phyloP scores from a whole-genome alignment of 2,329 filamentous ascomycete genomes.

The Botrytis elliptica region DNA sequence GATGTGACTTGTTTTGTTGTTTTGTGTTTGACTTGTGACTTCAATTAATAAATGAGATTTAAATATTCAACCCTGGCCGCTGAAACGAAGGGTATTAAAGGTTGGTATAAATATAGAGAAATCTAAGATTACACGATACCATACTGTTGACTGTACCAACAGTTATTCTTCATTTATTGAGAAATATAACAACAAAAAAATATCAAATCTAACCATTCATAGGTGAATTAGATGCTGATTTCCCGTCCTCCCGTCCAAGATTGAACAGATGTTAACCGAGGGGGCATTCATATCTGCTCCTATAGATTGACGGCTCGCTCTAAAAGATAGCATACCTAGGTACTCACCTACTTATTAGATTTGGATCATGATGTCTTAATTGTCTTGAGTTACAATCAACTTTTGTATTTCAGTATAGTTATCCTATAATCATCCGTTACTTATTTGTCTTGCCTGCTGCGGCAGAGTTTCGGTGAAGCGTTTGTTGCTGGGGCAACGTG shows the following conservation, averaged over 20 bases:
- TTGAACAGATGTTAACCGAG: neutral
- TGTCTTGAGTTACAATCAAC: neutral
- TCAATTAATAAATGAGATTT: neutral
- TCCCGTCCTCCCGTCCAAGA: neutral
- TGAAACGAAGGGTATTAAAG: neutral
- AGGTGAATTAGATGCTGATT: neutral
- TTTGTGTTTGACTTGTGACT: neutral
- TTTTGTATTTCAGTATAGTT: neutral
- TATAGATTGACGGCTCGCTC: neutral
- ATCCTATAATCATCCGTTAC: neutral
- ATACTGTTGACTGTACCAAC: neutral
- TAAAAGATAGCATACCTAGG: neutral
- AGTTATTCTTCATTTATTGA: neutral
- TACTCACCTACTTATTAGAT: neutral
- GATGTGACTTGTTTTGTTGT: neutral
- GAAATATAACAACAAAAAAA: neutral
- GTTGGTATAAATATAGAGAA: neutral
- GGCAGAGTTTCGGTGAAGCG: neutral
- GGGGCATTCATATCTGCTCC: neutral
- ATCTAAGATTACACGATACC: neutral
- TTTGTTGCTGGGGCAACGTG: conserved; percentile 9
- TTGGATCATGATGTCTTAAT: neutral
- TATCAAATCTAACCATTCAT: neutral
- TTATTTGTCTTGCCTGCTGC: neutral
- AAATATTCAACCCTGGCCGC: neutral